These are phyloP conservation scores for Rhododendron ovatum DNA, from an alignment of 148 eudicot genomes.

Conservation along the genomic window DNA sequence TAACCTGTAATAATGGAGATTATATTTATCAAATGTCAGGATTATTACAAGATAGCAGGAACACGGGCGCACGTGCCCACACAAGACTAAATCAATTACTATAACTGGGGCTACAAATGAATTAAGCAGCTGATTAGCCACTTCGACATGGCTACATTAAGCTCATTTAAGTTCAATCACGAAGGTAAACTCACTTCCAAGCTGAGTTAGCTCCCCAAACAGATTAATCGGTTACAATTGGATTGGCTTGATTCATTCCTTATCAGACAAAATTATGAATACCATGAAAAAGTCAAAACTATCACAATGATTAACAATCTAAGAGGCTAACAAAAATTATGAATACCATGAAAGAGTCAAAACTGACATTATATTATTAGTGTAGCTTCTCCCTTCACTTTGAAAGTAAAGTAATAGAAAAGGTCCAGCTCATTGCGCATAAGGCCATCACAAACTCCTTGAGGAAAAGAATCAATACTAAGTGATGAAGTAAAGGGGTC, in stretches of 20 bases:
- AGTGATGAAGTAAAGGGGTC: background rate
- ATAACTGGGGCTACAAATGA: background rate
- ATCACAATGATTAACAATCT: background rate
- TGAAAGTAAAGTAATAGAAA: background rate
- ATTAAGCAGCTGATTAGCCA: background rate
- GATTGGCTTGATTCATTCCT: background rate
- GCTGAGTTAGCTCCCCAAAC: background rate
- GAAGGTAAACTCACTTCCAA: background rate
- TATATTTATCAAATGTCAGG: constrained; percentile 7
- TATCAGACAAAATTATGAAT: background rate
- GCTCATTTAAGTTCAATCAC: background rate
- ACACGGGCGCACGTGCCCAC: background rate
- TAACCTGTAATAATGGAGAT: constrained; percentile 37
- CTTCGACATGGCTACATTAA: background rate
- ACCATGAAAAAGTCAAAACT: too few species aligned
- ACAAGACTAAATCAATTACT: background rate
- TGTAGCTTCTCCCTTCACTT: background rate
- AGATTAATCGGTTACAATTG: background rate
- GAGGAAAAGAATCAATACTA: background rate
- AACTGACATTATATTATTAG: background rate
- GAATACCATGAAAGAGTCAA: background rate
- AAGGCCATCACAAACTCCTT: background rate
- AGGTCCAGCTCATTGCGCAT: background rate
- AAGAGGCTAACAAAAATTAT: background rate
- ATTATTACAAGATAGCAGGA: background rate